These are phyloP conservation scores for Botryotinia convoluta DNA, from an alignment of 2,329 filamentous ascomycete genomes.

Conservation along the genomic window DNA sequence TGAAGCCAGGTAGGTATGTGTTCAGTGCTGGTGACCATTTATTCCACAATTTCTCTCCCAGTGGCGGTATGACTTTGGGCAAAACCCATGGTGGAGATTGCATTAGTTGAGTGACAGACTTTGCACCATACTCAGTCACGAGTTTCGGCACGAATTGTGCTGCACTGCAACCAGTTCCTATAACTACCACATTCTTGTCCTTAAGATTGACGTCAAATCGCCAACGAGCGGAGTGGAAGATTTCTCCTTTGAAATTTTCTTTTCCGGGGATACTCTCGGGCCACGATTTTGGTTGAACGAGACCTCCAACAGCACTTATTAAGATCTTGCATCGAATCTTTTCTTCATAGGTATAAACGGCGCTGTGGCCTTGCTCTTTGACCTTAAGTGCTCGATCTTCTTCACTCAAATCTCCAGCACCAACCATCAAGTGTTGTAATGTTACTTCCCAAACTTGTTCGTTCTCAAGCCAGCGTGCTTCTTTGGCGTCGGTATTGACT, in stretches of 20 bases:
- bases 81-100: constrained; percentile 56
- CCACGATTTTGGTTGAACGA: constrained; percentile 53
- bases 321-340: constrained; percentile 53
- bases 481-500: constrained; percentile 54
- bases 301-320: constrained; percentile 52
- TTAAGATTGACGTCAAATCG: constrained; percentile 50
- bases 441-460: constrained; percentile 55
- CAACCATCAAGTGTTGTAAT: constrained; percentile 49
- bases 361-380: constrained; percentile 43
- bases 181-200: constrained; percentile 54
- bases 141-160: constrained; percentile 55
- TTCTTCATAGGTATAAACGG: constrained; percentile 52
- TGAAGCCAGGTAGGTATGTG: constrained; percentile 48
- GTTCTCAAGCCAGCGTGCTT: constrained; percentile 51
- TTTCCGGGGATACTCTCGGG: constrained; percentile 51
- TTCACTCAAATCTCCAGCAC: constrained; percentile 51
- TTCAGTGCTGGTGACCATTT: constrained; percentile 47
- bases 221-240: constrained; percentile 59
- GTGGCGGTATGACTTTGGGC: constrained; percentile 41
- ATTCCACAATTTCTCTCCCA: constrained; percentile 43
- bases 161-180: constrained; percentile 58
- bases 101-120: constrained; percentile 59
- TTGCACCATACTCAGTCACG: constrained; percentile 45
- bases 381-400: constrained; percentile 47
- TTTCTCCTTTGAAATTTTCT: constrained; percentile 52